Conservation (phyloP, 1,284 basidiomycete species). For the Stereum hirsutum region DNA sequence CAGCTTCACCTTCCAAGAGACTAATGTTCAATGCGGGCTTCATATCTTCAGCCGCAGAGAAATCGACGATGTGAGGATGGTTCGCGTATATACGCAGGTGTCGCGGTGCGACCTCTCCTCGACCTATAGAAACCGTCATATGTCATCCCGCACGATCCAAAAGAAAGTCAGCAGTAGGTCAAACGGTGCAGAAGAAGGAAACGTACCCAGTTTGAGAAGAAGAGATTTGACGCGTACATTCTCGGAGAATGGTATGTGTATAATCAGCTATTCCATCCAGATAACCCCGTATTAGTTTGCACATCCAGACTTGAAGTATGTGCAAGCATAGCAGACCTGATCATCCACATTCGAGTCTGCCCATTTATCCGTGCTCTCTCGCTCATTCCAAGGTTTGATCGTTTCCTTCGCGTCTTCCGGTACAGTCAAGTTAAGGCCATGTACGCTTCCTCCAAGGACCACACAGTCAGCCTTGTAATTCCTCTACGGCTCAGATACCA, state of each 20-base stretch:
- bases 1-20: conserved; percentile 58
- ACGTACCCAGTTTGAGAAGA: conserved; percentile 62
- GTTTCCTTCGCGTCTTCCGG: conserved; percentile 68
- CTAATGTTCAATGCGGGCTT: conserved; percentile 64
- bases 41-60: conserved; percentile 55
- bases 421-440: conserved; percentile 68
- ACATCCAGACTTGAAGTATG: conserved; percentile 2
- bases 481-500: too few species aligned
- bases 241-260: conserved; percentile 74
- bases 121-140: conserved; percentile 30
- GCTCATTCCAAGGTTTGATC: conserved; percentile 74
- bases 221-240: conserved; percentile 69
- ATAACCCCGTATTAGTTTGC: conserved; percentile 6
- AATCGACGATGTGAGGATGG: conserved; percentile 65
- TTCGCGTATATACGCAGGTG: conserved; percentile 66
- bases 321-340: conserved; percentile 38
- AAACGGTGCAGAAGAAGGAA: not conserved
- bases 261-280: conserved; percentile 64
- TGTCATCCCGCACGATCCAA: too few species aligned
- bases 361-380: conserved; percentile 56
- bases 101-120: conserved; percentile 59
- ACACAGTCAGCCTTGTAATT: conserved; percentile 9
- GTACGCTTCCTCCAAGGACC: conserved; percentile 40
- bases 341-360: conserved; percentile 74
- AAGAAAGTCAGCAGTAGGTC: too few species aligned